Percentiles rank a stretch among this genome's conserved stretches.
Conservation (phyloP, 2,329 filamentous ascomycete genomes). For the Colletotrichum chlorophyti region DNA sequence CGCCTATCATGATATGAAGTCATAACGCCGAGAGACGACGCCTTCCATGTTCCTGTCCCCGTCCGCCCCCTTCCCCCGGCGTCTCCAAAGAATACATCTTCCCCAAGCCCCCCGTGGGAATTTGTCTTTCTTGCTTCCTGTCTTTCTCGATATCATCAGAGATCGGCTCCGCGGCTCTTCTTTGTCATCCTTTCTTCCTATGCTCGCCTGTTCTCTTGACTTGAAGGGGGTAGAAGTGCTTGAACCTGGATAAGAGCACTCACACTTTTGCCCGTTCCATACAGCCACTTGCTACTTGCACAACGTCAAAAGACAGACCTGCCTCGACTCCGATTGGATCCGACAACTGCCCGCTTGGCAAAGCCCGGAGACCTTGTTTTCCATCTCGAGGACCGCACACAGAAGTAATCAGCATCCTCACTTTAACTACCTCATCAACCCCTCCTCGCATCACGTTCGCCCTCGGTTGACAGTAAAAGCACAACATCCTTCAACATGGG, state of each 20-base stretch:
- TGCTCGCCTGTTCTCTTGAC: conserved; percentile 24
- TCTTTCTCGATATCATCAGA: conserved; percentile 14
- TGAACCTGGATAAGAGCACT: conserved; percentile 28
- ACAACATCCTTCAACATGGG: conserved; percentile 33
- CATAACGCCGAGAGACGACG: conserved; percentile 27
- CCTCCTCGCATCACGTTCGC: not conserved
- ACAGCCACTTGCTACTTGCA: not conserved
- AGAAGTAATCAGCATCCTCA: no score
- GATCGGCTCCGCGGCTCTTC: not conserved
- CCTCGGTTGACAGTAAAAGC: not conserved
- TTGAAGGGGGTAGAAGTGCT: conserved; percentile 27
- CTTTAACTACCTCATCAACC: not conserved
- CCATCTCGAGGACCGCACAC: not conserved
- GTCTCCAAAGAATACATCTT: conserved; percentile 23
- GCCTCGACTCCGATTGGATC: conserved; percentile 1
- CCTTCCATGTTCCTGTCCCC: no score
- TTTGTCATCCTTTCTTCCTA: conserved; percentile 9
- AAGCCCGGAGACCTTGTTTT: not conserved
- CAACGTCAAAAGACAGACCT: not conserved
- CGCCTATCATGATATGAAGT: conserved; percentile 26
- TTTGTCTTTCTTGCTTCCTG: conserved; percentile 5
- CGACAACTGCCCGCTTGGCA: conserved; percentile 7
- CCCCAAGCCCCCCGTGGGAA: conserved; percentile 15
- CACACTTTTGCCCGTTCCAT: conserved; percentile 28
- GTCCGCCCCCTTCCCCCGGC: not conserved